Evolutionary conservation across 1,284 basidiomycete species (phyloP).

Genomic region (Lentinula novae-zelandiae): DNA sequence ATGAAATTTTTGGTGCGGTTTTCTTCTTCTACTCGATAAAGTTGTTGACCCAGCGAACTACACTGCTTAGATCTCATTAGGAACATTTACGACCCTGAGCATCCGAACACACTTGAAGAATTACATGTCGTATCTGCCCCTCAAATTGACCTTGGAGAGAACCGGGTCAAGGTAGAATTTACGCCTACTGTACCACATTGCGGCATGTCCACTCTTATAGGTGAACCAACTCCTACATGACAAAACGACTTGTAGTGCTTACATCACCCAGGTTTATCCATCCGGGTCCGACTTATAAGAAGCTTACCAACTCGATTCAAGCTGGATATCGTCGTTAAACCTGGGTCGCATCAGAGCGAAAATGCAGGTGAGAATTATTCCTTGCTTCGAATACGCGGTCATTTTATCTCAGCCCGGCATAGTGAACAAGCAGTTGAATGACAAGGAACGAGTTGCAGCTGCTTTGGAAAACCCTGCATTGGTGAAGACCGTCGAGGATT

Average conservation of each 20-base stretch:
- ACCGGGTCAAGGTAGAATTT: constrained; percentile 83
- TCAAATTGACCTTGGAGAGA: constrained; percentile 76
- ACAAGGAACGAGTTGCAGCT: constrained; percentile 97
- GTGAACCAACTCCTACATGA: constrained; percentile 38
- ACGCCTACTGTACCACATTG: constrained; percentile 99
- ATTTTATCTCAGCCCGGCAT: not conserved
- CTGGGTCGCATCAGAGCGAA: constrained; percentile 95
- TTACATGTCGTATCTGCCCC: constrained; percentile 91
- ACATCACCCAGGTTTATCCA: constrained; percentile 69
- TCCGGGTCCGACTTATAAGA: constrained; percentile 88
- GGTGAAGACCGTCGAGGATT: constrained; percentile 86
- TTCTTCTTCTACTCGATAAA: not conserved
- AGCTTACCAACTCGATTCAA: constrained; percentile 92
- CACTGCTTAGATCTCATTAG: constrained; percentile 75
- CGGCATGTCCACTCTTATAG: constrained; percentile 96
- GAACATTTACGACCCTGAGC: constrained; percentile 94
- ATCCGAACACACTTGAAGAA: constrained; percentile 96
- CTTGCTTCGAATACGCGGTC: not conserved
- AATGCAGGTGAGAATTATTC: constrained; percentile 57
- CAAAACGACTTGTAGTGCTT: not conserved
- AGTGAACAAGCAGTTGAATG: constrained; percentile 99
- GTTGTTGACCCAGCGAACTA: not conserved
- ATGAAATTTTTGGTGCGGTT: constrained; percentile 62
- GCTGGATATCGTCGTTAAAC: constrained; percentile 90
- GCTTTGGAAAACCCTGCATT: constrained; percentile 92